A percentile compares a stretch with the other conserved stretches of the same genome.
These are phyloP conservation scores for Ophiostoma piceae DNA, from an alignment of 2,329 filamentous ascomycete species.

Conservation along the genomic window DNA sequence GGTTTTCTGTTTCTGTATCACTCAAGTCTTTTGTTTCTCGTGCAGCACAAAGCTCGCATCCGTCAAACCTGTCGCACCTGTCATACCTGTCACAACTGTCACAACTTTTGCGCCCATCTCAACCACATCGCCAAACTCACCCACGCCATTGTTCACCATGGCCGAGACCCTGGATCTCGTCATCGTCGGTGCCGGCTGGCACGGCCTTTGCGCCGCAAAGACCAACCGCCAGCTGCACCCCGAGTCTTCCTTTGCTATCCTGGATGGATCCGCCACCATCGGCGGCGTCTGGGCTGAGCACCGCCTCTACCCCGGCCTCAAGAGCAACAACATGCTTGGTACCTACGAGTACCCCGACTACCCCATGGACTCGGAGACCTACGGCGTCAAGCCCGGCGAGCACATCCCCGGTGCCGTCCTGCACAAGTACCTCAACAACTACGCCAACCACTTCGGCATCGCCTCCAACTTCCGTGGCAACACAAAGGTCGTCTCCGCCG, in stretches of 20 bases:
- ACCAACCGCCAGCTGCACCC: conserved; percentile 57
- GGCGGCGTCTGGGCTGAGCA: conserved; percentile 68
- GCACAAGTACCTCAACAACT: conserved; percentile 45
- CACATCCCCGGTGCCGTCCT: conserved; percentile 46
- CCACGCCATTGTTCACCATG: conserved; percentile 10
- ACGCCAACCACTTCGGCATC: conserved; percentile 42
- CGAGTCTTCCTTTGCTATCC: conserved; percentile 48
- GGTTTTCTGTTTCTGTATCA: background rate
- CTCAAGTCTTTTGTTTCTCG: background rate
- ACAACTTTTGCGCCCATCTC: background rate
- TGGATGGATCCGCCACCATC: conserved; percentile 53
- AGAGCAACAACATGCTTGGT: conserved; percentile 68
- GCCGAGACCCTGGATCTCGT: conserved; percentile 43
- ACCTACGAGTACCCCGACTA: conserved; percentile 71
- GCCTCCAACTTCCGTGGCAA: conserved; percentile 38
- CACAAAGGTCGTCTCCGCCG: conserved; percentile 40
- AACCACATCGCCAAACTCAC: background rate
- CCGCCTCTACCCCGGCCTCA: conserved; percentile 63
- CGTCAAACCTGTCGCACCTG: background rate
- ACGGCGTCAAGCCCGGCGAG: conserved; percentile 42
- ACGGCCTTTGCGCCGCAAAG: conserved; percentile 56
- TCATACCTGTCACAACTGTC: background rate
- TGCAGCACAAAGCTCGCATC: background rate
- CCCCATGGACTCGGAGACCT: conserved; percentile 56
- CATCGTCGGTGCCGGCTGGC: conserved; percentile 46